These are phyloP conservation scores for Wickerhamomyces bovis DNA, from an alignment of 805 yeast species.

Conservation along the genomic window DNA sequence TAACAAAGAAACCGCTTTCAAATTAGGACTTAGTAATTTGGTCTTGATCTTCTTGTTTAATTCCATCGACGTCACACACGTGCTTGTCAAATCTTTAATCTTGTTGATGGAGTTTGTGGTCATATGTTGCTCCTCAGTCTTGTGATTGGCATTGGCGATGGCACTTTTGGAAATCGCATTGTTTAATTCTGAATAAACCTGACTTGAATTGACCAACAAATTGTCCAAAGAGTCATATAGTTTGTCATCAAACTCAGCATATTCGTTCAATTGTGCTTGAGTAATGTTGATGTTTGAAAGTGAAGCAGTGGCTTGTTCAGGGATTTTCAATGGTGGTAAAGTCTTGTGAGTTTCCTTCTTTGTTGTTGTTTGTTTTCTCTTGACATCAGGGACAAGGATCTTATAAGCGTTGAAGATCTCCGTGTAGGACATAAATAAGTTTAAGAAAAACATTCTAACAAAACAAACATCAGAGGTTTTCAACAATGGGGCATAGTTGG, in stretches of 20 bases:
- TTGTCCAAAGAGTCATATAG: conserved; percentile 56
- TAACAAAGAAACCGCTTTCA: conserved; percentile 35
- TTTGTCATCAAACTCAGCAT: conserved; percentile 57
- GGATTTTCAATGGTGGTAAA: conserved; percentile 22
- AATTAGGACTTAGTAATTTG: conserved; percentile 39
- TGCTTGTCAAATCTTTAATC: conserved; percentile 69
- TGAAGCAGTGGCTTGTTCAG: conserved; percentile 8
- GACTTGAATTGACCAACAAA: conserved; percentile 64
- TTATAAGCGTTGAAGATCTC: conserved; percentile 66
- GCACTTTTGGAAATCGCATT: conserved; percentile 63
- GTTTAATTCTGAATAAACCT: conserved; percentile 71
- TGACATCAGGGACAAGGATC: conserved; percentile 12
- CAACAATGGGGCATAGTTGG: conserved; percentile 43
- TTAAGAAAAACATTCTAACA: conserved; percentile 55
- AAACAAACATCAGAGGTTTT: conserved; percentile 57
- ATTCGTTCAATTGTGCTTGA: conserved; percentile 25
- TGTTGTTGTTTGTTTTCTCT: background rate
- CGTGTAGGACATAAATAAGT: conserved; percentile 54
- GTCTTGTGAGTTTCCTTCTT: background rate
- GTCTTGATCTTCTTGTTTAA: conserved; percentile 60
- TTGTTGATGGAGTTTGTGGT: conserved; percentile 46
- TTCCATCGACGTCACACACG: conserved; percentile 79
- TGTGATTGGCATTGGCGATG: conserved; percentile 39
- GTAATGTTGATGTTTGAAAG: conserved; percentile 7
- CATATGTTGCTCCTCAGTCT: conserved; percentile 5